These are phyloP conservation scores for Ophiostoma himal-ulmi DNA, from an alignment of 2,329 filamentous ascomycete genomes.

Conservation along the genomic window DNA sequence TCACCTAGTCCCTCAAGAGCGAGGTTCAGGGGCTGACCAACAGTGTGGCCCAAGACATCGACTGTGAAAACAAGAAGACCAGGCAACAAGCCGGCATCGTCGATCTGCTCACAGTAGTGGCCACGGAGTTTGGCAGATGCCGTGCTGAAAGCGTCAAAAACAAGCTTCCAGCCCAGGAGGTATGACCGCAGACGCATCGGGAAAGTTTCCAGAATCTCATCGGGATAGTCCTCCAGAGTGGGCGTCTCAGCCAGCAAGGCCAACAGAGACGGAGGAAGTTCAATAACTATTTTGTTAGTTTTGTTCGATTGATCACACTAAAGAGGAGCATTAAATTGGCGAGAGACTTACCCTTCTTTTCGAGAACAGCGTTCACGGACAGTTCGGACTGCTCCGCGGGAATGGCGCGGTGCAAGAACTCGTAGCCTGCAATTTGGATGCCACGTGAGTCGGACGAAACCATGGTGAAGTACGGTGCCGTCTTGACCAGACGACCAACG, in stretches of 20 bases:
- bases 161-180: conserved; percentile 78
- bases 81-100: conserved; percentile 61
- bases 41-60: conserved; percentile 74
- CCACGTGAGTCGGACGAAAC: conserved; percentile 68
- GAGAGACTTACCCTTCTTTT: conserved; percentile 45
- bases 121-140: conserved; percentile 76
- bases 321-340: too few species aligned
- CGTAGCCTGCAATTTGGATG: conserved; percentile 75
- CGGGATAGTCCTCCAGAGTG: conserved; percentile 59
- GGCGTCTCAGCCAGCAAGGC: conserved; percentile 77
- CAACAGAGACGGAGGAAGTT: conserved; percentile 75
- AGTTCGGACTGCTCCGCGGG: conserved; percentile 72
- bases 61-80: conserved; percentile 74
- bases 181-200: conserved; percentile 70
- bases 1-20: conserved; percentile 57
- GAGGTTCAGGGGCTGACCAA: conserved; percentile 66
- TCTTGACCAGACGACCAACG: conserved; percentile 54
- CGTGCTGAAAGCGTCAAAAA: conserved; percentile 77
- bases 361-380: conserved; percentile 68
- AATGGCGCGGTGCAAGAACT: conserved; percentile 72
- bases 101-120: conserved; percentile 74
- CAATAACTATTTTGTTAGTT: conserved; percentile 44
- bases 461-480: conserved; percentile 66
- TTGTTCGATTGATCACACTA: neutral
- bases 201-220: conserved; percentile 61